These are phyloP conservation scores for Kappamyces sp. DNA, from an alignment of 192 early-diverging fungal species.

Conservation along the genomic window DNA sequence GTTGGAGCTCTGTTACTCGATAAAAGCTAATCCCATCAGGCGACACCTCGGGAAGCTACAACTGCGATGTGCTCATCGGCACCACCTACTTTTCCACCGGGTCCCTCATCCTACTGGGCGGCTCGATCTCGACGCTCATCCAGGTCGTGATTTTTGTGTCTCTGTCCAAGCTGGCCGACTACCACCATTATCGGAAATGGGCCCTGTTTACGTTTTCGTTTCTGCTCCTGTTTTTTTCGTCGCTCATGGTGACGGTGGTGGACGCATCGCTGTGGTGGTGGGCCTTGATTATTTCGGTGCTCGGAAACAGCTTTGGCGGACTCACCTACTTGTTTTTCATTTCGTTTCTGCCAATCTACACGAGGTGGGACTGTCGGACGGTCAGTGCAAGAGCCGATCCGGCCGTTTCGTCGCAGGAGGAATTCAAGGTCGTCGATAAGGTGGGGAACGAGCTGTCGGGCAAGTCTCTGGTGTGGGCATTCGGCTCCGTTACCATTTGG, in stretches of 20 bases:
- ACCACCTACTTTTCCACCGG: conserved; percentile 2
- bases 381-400: neutral
- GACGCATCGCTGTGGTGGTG: too few relatives aligned
- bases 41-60: conserved; percentile 11
- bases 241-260: too few relatives aligned
- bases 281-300: too few relatives aligned
- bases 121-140: neutral
- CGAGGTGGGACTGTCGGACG: neutral
- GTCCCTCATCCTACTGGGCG: neutral
- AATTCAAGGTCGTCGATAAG: too few relatives aligned
- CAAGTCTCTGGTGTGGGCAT: too few relatives aligned
- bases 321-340: neutral
- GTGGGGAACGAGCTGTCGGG: too few relatives aligned
- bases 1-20: too few relatives aligned
- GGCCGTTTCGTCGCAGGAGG: too few relatives aligned
- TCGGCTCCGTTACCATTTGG: too few relatives aligned
- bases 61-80: conserved; percentile 5
- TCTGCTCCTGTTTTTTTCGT: too few relatives aligned
- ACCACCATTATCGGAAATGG: neutral
- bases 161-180: neutral
- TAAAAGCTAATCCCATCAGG: neutral
- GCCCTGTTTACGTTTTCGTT: too few relatives aligned
- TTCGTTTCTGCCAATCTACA: conserved; percentile 5
- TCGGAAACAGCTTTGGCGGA: too few relatives aligned
- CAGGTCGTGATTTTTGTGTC: neutral